phyloP scores from a whole-genome alignment of 305 asterid genomes.

The Fraxinus latifolia region DNA sequence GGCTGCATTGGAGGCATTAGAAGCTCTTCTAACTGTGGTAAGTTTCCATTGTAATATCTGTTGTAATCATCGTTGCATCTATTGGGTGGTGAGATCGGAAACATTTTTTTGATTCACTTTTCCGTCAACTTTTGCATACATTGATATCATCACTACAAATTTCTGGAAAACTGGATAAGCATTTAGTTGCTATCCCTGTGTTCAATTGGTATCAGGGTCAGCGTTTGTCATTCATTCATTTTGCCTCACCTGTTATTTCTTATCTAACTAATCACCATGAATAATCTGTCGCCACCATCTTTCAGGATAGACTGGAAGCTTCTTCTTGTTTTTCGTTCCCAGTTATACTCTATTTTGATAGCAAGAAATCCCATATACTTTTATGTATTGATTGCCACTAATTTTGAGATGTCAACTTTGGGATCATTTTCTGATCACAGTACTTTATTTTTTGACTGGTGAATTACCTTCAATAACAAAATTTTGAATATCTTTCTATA shows the following conservation, averaged over 20 bases:
- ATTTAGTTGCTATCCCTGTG: neutral
- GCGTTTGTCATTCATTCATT: neutral
- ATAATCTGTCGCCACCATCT: neutral
- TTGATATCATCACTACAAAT: neutral
- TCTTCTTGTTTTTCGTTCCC: neutral
- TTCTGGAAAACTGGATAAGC: neutral
- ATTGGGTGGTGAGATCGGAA: neutral
- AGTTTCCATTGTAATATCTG: slow-evolving; percentile 19
- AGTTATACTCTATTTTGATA: neutral
- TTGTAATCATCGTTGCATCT: neutral
- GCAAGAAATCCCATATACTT: neutral
- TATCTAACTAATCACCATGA: neutral
- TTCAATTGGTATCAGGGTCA: neutral
- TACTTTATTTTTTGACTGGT: neutral
- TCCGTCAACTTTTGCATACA: neutral
- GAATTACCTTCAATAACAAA: neutral
- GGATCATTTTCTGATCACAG: neutral
- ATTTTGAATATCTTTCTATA: neutral
- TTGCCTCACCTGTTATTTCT: neutral
- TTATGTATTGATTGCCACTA: neutral
- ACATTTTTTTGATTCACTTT: neutral
- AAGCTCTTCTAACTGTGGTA: slow-evolving; percentile 76
- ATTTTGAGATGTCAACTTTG: neutral
- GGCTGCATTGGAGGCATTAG: slow-evolving; percentile 81
- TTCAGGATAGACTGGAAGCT: neutral